Base-by-base conservation (phyloP, 2,329 filamentous ascomycete species). In the Aureobasidium sp. region DNA sequence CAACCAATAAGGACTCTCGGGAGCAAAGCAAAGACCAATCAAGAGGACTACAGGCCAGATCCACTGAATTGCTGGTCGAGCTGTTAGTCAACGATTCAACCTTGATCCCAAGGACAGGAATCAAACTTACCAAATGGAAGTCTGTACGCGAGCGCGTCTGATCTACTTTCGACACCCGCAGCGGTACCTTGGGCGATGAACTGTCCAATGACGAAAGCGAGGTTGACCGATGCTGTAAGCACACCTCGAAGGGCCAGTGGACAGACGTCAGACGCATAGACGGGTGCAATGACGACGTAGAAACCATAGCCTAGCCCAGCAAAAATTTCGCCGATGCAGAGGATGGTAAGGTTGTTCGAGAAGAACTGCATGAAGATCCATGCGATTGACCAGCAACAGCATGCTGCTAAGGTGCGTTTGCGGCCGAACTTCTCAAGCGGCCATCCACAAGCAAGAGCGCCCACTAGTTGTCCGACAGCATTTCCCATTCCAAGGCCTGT, bases 251-350 rank as follows among this genome's bases (percentile, higher is more conserved):
- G 77, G 1, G 80, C 79, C 41, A 84, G 74, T 1, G 84, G 84
- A 44, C 82, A 83, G 5, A 87, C 81, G 69, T 89, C 87, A 62
- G 84, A 86, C 26, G 86, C 86, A 68, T 89, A 89, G 1, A 86
- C 85, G 64, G 84, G 76, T 8, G 76, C 74, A 27, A 78, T 73
- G 36, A 84, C 29, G 17, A 51, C 29, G 80, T 61, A 81, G 15
- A 51, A 51, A 4, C 47, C 46, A 20, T 20, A 39, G 1, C 27
- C 27, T 5, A 61, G 23, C 1, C 47, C 58, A 46, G 27, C 26
- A 6, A 61, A 32, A 8, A 52, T 20, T 5, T 61, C 58, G n/a
- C 58, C 58, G 20, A 44, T 26, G 12, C 20, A 39, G 8, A 61
- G 48, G 15, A 52, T 12, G 3, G 34, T 13, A 27, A 41, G 10